phyloP scores from a whole-genome alignment of 352 stramenopile species.

The Phytophthora foliorum region DNA sequence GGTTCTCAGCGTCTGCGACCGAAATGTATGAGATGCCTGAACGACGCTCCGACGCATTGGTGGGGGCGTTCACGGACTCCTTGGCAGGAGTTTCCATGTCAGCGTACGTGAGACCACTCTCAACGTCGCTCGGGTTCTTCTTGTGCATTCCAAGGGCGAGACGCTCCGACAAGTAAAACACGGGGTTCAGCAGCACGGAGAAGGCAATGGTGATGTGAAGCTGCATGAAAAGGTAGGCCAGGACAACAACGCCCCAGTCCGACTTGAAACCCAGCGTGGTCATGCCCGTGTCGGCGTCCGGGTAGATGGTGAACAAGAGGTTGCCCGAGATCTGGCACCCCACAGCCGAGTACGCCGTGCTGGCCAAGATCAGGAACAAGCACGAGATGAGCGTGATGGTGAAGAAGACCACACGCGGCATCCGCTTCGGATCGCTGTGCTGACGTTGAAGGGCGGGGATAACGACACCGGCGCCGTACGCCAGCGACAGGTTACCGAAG shows the following conservation, averaged over 20 bases:
- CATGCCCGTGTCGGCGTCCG: slow-evolving; percentile 30
- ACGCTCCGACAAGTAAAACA: slow-evolving; percentile 57
- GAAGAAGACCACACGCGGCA: slow-evolving; percentile 64
- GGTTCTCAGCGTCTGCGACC: slow-evolving; percentile 35
- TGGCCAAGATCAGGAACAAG: slow-evolving; percentile 61
- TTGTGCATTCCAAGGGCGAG: slow-evolving; percentile 63
- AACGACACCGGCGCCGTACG: slow-evolving; percentile 64
- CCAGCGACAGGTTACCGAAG: slow-evolving; percentile 70
- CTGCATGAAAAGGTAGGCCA: slow-evolving; percentile 53
- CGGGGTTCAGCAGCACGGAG: slow-evolving; percentile 48
- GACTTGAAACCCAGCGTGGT: slow-evolving; percentile 50
- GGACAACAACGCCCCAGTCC: slow-evolving; percentile 41
- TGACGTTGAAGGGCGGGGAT: slow-evolving; percentile 67
- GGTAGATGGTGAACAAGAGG: slow-evolving; percentile 70
- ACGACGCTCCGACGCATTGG: slow-evolving; percentile 27
- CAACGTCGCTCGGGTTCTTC: slow-evolving; percentile 42
- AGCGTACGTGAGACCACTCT: slow-evolving; percentile 38
- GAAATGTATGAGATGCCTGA: slow-evolving; percentile 44
- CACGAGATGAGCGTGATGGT: slow-evolving; percentile 60
- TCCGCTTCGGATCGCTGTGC: slow-evolving; percentile 61
- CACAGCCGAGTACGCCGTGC: slow-evolving; percentile 58
- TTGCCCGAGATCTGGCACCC: slow-evolving; percentile 75
- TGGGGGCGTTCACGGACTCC: slow-evolving; percentile 39
- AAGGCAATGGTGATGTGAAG: slow-evolving; percentile 46
- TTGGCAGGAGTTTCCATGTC: slow-evolving; percentile 30